phyloP scores from a whole-genome alignment of 768 basidiomycete species.

The Suillus weaverae region DNA sequence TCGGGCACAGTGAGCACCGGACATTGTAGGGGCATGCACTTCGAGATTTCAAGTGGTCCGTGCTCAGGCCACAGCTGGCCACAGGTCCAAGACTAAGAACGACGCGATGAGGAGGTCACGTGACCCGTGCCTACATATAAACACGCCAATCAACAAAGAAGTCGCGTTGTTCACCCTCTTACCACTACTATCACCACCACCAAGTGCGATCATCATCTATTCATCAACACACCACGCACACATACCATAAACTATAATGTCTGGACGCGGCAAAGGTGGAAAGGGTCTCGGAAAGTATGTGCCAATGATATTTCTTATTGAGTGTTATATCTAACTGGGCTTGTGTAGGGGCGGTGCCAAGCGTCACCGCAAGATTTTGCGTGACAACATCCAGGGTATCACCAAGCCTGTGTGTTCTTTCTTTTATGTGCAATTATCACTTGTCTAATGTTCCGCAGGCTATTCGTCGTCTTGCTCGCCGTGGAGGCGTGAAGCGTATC shows the following conservation, averaged over 20 bases:
- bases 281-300: constrained; percentile 49
- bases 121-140: constrained; percentile 31
- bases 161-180: constrained; percentile 22
- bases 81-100: neutral
- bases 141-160: constrained; percentile 30
- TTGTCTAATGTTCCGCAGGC: constrained; percentile 65
- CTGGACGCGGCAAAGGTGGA: constrained; percentile 51
- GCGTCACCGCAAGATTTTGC: constrained; percentile 47
- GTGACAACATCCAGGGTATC: constrained; percentile 52
- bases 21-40: neutral
- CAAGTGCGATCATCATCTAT: constrained; percentile 1
- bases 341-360: constrained; percentile 41
- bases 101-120: constrained; percentile 17
- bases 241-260: constrained; percentile 33
- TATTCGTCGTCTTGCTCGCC: constrained; percentile 84
- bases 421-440: constrained; percentile 23
- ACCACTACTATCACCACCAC: constrained; percentile 32
- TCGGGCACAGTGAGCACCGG: neutral
- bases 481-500: constrained; percentile 93
- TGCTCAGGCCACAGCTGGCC: neutral
- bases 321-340: constrained; percentile 12
- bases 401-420: constrained; percentile 43
- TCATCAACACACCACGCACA: constrained; percentile 11
- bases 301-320: neutral
- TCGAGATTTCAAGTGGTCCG: neutral